phyloP scores from a whole-genome alignment of 1,284 basidiomycete species.

The Puccinia polysora region DNA sequence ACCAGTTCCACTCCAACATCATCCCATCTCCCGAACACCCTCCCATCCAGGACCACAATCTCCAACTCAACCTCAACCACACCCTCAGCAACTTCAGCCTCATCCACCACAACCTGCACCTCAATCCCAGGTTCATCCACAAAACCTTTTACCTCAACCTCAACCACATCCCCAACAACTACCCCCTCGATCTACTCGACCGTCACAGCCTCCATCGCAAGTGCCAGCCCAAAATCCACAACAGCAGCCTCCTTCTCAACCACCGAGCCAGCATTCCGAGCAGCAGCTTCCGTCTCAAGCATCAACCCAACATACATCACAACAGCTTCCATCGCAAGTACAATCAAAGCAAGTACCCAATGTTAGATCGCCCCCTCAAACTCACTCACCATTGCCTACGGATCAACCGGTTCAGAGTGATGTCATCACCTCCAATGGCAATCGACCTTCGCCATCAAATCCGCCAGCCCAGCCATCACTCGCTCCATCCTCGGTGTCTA shows the following conservation, averaged over 20 bases:
- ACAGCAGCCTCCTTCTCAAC: too few relatives aligned
- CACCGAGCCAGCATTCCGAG: background rate
- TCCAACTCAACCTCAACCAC: too few relatives aligned
- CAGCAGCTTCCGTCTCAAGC: background rate
- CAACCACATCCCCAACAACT: constrained; percentile 2
- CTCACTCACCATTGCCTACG: background rate
- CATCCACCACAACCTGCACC: background rate
- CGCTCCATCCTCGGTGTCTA: background rate
- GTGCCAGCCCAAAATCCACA: background rate
- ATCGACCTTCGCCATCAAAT: background rate
- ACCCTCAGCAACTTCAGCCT: too few relatives aligned
- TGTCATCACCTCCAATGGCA: background rate
- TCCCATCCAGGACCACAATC: too few relatives aligned
- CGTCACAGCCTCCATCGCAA: background rate
- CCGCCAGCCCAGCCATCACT: background rate
- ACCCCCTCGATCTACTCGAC: background rate
- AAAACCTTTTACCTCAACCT: constrained; percentile 1
- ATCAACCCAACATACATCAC: background rate
- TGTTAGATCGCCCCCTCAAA: constrained; percentile 5
- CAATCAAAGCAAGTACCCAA: background rate
- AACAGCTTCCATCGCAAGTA: background rate
- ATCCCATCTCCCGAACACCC: too few relatives aligned
- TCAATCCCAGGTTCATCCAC: background rate
- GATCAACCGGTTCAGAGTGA: too few relatives aligned
- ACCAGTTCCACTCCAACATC: background rate